phyloP scores from a whole-genome alignment of 2,329 filamentous ascomycete species.

The Neofusicoccum kwambonambiense region DNA sequence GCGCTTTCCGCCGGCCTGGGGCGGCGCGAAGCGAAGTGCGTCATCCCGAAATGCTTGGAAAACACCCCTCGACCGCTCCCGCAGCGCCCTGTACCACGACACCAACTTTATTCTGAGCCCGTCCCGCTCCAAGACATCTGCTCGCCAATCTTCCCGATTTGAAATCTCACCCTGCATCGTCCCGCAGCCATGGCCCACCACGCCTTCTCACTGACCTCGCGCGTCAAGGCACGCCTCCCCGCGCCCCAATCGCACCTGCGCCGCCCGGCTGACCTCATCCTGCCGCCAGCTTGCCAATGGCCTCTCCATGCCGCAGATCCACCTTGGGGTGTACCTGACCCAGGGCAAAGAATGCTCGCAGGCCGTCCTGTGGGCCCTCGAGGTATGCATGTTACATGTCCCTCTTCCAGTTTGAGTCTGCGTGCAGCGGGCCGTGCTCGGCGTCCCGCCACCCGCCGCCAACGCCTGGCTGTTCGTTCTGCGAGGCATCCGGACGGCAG shows the following conservation, averaged over 20 bases:
- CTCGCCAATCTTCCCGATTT: conserved; percentile 6
- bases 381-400: conserved; percentile 29
- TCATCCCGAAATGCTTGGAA: conserved; percentile 9
- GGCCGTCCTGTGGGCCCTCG: conserved; percentile 59
- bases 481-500: background rate
- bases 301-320: conserved; percentile 66
- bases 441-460: background rate
- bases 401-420: background rate
- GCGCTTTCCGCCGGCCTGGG: conserved; percentile 3
- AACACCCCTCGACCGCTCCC: conserved; percentile 19
- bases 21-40: conserved; percentile 1
- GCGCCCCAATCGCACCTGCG: background rate
- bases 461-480: too few relatives aligned
- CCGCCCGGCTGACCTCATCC: conserved; percentile 24
- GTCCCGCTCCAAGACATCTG: conserved; percentile 19
- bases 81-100: conserved; percentile 21
- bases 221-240: conserved; percentile 36
- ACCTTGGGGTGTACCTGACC: conserved; percentile 73
- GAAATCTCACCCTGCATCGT: conserved; percentile 7
- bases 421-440: background rate
- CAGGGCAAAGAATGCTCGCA: conserved; percentile 58
- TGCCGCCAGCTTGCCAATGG: conserved; percentile 57
- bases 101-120: conserved; percentile 27
- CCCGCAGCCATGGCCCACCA: conserved; percentile 4
- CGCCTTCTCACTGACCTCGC: conserved; percentile 43